Evolutionary conservation across 768 basidiomycete species (phyloP).

Genomic region (Lactarius psammicola): DNA sequence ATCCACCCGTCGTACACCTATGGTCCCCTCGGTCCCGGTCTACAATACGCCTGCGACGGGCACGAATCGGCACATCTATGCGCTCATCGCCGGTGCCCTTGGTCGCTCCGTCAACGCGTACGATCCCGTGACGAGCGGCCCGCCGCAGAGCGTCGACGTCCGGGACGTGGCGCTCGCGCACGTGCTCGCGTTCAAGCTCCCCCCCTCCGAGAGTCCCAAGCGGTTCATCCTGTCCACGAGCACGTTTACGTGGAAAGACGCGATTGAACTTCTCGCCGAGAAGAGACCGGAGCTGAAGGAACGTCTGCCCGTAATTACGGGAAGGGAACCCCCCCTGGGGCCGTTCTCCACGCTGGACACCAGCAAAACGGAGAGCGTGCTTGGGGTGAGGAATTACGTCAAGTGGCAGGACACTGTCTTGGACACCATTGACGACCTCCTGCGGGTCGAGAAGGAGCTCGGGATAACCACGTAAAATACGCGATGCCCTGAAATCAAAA

Average conservation of each 20-base stretch:
- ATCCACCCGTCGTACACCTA: conserved; percentile 36
- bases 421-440: conserved; percentile 25
- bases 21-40: conserved; percentile 31
- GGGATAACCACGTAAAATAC: not conserved
- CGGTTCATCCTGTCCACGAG: conserved; percentile 33
- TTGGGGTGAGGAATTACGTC: conserved; percentile 22
- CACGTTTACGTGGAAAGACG: conserved; percentile 33
- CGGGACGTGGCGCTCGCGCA: conserved; percentile 38
- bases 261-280: conserved; percentile 29
- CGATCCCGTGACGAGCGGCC: conserved; percentile 14
- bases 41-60: conserved; percentile 24
- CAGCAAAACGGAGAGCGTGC: conserved; percentile 1
- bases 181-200: conserved; percentile 30
- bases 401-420: conserved; percentile 24
- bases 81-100: conserved; percentile 28
- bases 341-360: conserved; percentile 1
- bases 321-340: not conserved
- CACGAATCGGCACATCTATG: conserved; percentile 33
- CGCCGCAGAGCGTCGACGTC: conserved; percentile 34
- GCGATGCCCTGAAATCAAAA: not conserved
- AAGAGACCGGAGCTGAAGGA: conserved; percentile 32
- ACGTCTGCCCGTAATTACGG: conserved; percentile 29
- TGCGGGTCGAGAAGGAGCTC: conserved; percentile 21
- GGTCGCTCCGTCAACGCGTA: conserved; percentile 25
- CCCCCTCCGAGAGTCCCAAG: not conserved